These are phyloP conservation scores for Fusarium piperis DNA, from an alignment of 2,329 filamentous ascomycete genomes.

Conservation along the genomic window DNA sequence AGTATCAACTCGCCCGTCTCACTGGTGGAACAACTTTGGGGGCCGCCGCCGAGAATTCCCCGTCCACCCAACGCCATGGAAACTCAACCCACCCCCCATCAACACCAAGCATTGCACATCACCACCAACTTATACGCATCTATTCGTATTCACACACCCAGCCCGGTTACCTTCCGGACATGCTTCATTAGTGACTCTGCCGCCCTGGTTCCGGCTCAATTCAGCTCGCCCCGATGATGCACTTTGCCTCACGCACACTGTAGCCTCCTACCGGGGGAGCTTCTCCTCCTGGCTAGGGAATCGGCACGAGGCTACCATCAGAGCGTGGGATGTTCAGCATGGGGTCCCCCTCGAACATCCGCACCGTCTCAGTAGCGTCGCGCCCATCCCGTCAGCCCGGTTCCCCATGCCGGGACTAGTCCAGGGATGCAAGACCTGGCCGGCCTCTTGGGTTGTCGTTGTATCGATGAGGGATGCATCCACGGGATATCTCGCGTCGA, in stretches of 20 bases:
- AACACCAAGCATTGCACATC: conserved; percentile 12
- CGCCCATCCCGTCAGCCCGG: conserved; percentile 30
- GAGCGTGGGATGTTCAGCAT: conserved; percentile 23
- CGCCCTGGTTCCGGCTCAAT: background rate
- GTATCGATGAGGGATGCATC: conserved; percentile 9
- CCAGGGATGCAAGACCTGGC: conserved; percentile 1
- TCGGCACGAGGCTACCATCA: background rate
- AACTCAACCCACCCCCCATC: conserved; percentile 1
- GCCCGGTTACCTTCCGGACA: conserved; percentile 9
- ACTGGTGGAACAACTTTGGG: conserved; percentile 42
- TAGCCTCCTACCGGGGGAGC: conserved; percentile 3
- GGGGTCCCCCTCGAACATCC: conserved; percentile 4
- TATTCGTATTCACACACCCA: background rate
- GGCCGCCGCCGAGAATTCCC: conserved; percentile 21
- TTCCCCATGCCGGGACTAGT: background rate
- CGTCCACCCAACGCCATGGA: conserved; percentile 10
- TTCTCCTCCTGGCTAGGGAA: conserved; percentile 14
- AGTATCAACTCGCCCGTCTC: conserved; percentile 1
- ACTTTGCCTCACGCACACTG: conserved; percentile 20
- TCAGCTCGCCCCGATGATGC: conserved; percentile 9
- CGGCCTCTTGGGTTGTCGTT: background rate
- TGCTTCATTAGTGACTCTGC: background rate
- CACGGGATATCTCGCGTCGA: background rate
- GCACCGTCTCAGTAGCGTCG: conserved; percentile 2
- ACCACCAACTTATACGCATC: conserved; percentile 12